A percentile compares a stretch with the other conserved stretches of the same genome.
Conservation (phyloP, 2,329 filamentous ascomycete genomes). For the Colletotrichum tanaceti region DNA sequence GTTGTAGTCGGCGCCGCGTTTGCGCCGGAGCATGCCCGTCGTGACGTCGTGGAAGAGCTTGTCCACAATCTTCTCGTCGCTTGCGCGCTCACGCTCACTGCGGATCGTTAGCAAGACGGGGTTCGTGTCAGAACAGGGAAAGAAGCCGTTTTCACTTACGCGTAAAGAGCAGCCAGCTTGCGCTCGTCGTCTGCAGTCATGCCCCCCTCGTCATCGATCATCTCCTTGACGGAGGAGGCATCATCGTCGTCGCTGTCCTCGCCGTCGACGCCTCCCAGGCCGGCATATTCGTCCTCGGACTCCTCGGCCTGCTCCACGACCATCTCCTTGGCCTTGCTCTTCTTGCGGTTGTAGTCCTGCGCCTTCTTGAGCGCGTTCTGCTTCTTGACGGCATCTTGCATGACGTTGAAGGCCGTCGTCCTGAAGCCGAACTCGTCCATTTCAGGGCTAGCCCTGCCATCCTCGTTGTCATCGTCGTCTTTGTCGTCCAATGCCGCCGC, state of each 20-base stretch:
- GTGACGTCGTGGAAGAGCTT: constrained; percentile 95
- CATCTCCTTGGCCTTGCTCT: constrained; percentile 86
- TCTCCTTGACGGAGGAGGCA: constrained; percentile 77
- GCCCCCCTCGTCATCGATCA: constrained; percentile 87
- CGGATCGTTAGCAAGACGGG: constrained; percentile 27
- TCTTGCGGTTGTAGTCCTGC: constrained; percentile 82
- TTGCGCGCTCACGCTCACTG: constrained; percentile 81
- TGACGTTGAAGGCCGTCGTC: constrained; percentile 72
- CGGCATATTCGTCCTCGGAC: constrained; percentile 98
- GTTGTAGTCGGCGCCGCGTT: constrained; percentile 83
- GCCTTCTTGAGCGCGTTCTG: constrained; percentile 63
- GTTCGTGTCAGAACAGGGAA: not conserved
- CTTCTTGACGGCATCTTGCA: constrained; percentile 73
- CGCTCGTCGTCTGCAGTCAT: constrained; percentile 79
- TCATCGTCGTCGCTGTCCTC: constrained; percentile 85
- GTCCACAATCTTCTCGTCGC: constrained; percentile 88
- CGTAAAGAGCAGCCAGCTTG: constrained; percentile 86
- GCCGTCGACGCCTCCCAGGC: constrained; percentile 88
- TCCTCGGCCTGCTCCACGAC: constrained; percentile 95
- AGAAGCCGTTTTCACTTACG: constrained; percentile 70
- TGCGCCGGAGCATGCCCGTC: constrained; percentile 85
- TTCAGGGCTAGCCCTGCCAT: constrained; percentile 41
- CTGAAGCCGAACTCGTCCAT: constrained; percentile 53
- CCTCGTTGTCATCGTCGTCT: constrained; percentile 49
- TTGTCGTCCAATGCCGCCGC: constrained; percentile 57